Base-by-base conservation (phyloP, 1,284 basidiomycete genomes). In the Microbotryum saponariae region DNA sequence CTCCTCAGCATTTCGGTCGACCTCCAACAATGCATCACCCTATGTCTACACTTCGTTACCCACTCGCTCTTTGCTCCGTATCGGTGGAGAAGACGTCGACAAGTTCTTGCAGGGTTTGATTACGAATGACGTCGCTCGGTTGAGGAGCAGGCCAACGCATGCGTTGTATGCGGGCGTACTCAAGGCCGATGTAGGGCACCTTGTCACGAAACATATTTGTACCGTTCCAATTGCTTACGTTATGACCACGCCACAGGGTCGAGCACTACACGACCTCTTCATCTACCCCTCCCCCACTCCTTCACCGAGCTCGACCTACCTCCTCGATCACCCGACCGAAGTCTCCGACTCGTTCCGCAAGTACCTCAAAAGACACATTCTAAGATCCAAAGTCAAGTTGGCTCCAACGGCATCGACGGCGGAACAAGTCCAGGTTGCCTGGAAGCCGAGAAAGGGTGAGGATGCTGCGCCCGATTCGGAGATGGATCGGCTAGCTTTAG, bases 41-140 rank as follows among this genome's bases (percentile, higher is more conserved):
- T 66, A 53, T 58, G 46, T 59, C 29, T 60, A 57, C 56, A 46
- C 64, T 20, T 20, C 53, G 2, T 59, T 68, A 7, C 58, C 60
- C 16, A 4, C 31, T 4, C 63, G 68, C 27, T 61, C 66, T 0
- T 72, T 97, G 18, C 76, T 96, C 25, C 83, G 87, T 51, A 46
- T 68, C 5, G 16, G 31, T 16, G 94, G 94, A 27, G 83, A 85
- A 14, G 89, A 97, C 66, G 85, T 89, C 3, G 76, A 83, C 25
- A 85, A 86, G 64, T 96, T 97, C 73, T 81, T 97, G 62, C 90
- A 97, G 74, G 94, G 94, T 21, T 78, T 96, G 51, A 81, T 93
- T 52, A 81, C 82, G 78, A 73, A 83, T 79, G 69, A 82, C 87
- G 71, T 76, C 6, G 33, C 53, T 21, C 31, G 54, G 18, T 49